phyloP scores from a whole-genome alignment of 2,329 filamentous ascomycete species.

The Pestalotiopsis sp. region DNA sequence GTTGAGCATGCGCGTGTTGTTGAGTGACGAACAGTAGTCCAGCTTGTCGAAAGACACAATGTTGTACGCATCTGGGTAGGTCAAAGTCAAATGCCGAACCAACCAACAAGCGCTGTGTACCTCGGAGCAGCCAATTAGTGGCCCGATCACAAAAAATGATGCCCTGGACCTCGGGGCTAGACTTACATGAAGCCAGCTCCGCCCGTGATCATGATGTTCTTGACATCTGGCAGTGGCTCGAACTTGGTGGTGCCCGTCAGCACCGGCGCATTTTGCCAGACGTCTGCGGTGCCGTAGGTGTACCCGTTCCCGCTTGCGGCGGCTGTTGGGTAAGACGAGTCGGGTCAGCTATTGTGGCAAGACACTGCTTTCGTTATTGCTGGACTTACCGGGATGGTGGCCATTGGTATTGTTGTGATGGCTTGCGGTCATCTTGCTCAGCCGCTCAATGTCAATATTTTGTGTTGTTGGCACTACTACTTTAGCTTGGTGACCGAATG shows the following conservation, averaged over 20 bases:
- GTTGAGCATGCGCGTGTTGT: constrained; percentile 74
- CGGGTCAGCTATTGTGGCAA: not conserved
- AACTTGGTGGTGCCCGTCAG: constrained; percentile 72
- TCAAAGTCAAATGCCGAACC: constrained; percentile 74
- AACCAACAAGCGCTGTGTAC: constrained; percentile 75
- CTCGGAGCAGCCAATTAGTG: not conserved
- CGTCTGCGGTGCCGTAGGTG: constrained; percentile 42
- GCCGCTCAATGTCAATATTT: not conserved
- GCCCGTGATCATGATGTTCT: constrained; percentile 83
- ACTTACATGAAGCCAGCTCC: constrained; percentile 86
- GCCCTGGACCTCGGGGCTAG: not conserved
- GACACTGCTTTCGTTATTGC: not conserved
- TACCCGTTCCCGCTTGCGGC: constrained; percentile 15
- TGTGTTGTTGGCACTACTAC: not conserved
- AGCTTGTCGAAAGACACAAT: constrained; percentile 84
- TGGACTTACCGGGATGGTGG: constrained; percentile 7
- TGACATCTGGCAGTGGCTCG: constrained; percentile 67
- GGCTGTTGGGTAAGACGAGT: constrained; percentile 16
- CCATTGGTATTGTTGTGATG: not conserved
- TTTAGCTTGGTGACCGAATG: not conserved
- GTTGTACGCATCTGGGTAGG: constrained; percentile 75
- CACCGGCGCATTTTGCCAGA: constrained; percentile 74
- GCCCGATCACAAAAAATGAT: not conserved
- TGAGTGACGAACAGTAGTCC: constrained; percentile 79
- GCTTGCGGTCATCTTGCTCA: constrained; percentile 6